Evolutionary conservation across 352 stramenopile species (phyloP).

Genomic region (Pythium folliculosum): DNA sequence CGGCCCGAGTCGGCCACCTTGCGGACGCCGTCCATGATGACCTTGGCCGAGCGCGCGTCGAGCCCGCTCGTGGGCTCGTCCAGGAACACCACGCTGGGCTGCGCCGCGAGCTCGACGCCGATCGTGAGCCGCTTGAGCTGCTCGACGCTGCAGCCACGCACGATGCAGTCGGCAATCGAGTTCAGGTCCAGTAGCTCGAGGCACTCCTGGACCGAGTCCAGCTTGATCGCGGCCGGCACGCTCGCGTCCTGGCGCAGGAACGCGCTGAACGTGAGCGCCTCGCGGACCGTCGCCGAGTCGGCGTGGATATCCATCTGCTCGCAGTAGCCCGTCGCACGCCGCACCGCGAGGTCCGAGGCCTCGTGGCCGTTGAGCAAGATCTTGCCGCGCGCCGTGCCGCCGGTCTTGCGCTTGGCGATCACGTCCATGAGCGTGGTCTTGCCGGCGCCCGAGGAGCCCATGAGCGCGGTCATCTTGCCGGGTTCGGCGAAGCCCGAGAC

Average conservation of each 20-base stretch:
- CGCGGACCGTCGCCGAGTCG: constrained; percentile 45
- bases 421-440: constrained; percentile 94
- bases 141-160: constrained; percentile 29
- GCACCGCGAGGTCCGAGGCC: constrained; percentile 12
- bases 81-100: constrained; percentile 69
- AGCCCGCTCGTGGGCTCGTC: constrained; percentile 70
- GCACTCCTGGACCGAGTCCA: constrained; percentile 27
- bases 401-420: constrained; percentile 86
- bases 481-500: constrained; percentile 41
- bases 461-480: constrained; percentile 47
- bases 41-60: constrained; percentile 32
- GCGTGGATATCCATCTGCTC: constrained; percentile 87
- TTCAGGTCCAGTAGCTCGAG: constrained; percentile 26
- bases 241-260: constrained; percentile 26
- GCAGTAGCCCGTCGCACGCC: constrained; percentile 55
- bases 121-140: constrained; percentile 42
- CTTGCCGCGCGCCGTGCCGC: constrained; percentile 68
- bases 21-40: constrained; percentile 45
- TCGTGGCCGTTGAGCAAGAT: constrained; percentile 33
- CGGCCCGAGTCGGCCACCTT: constrained; percentile 60
- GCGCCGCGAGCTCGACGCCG: constrained; percentile 57
- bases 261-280: constrained; percentile 16
- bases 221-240: constrained; percentile 15
- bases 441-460: constrained; percentile 58
- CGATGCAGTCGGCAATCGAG: constrained; percentile 29